Percentiles rank a stretch among this genome's conserved stretches.
These are phyloP conservation scores for Rhizopogon parksii DNA, from an alignment of 1,284 basidiomycete genomes.

Conservation along the genomic window DNA sequence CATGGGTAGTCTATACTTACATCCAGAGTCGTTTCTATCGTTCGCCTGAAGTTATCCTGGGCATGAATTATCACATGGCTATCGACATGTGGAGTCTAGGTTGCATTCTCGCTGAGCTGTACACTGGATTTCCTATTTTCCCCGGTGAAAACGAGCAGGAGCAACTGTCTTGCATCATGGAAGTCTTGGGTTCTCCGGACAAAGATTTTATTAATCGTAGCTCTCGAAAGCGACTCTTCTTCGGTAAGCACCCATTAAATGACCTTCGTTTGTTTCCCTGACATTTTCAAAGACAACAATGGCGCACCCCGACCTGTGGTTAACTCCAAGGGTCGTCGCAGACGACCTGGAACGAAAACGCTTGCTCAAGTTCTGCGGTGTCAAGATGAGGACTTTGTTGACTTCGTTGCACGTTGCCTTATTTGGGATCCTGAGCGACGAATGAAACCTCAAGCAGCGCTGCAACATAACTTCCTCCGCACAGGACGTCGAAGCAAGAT, in stretches of 20 bases:
- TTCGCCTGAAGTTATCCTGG: constrained; percentile 90
- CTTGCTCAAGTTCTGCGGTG: constrained; percentile 84
- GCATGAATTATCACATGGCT: constrained; percentile 93
- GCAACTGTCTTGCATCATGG: constrained; percentile 99
- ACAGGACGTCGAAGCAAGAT: constrained; percentile 53
- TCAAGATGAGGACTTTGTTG: constrained; percentile 84
- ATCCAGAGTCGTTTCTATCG: constrained; percentile 97
- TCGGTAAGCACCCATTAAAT: constrained; percentile 51
- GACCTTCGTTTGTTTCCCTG: constrained; percentile 1
- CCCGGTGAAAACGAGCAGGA: constrained; percentile 99
- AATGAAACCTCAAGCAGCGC: constrained; percentile 88
- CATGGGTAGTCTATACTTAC: constrained; percentile 82
- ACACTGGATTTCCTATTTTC: constrained; percentile 99
- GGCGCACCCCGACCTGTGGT: constrained; percentile 89
- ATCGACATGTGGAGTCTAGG: constrained; percentile 99
- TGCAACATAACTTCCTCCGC: constrained; percentile 86
- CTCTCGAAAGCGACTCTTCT: constrained; percentile 92
- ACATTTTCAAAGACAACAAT: constrained; percentile 65
- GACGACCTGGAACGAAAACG: constrained; percentile 87
- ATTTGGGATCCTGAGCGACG: constrained; percentile 97
- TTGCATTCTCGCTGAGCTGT: constrained; percentile 95
- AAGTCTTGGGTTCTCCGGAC: constrained; percentile 93
- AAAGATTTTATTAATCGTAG: constrained; percentile 92
- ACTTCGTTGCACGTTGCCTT: constrained; percentile 93
- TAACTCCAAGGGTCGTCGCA: constrained; percentile 92